A percentile compares a stretch with the other conserved stretches of the same genome.
phyloP scores from a whole-genome alignment of 1,139 yeast genomes.

The Citeromyces hawaiiensis region DNA sequence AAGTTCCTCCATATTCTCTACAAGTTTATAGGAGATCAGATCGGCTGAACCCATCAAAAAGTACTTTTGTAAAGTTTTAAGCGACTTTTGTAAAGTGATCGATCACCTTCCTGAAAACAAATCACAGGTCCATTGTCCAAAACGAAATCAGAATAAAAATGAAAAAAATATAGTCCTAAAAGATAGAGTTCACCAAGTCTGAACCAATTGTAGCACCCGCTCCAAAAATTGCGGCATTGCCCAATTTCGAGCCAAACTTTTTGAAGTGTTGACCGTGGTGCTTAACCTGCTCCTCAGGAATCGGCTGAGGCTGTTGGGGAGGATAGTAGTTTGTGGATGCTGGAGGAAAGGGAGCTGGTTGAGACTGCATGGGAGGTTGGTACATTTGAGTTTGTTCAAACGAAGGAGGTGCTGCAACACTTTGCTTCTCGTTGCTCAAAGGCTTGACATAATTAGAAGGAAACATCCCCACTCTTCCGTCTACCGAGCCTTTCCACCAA shows the following conservation, averaged over 20 bases:
- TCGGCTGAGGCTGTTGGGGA: slow-evolving; percentile 1
- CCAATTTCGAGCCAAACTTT: slow-evolving; percentile 72
- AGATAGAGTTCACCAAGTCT: slow-evolving; percentile 74
- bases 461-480: slow-evolving; percentile 63
- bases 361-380: slow-evolving; percentile 11
- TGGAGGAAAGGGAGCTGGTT: not conserved
- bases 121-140: no score
- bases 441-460: slow-evolving; percentile 75
- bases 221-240: slow-evolving; percentile 90
- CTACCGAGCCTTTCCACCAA: slow-evolving; percentile 78
- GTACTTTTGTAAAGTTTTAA: no score
- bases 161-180: slow-evolving; percentile 21
- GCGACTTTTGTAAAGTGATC: no score
- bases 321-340: slow-evolving; percentile 1
- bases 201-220: slow-evolving; percentile 96
- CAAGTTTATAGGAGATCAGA: no score
- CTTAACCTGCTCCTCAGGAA: slow-evolving; percentile 3
- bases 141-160: no score
- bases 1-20: no score
- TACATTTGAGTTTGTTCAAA: slow-evolving; percentile 33
- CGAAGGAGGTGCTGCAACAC: slow-evolving; percentile 32
- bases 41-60: no score
- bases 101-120: no score
- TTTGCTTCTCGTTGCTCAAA: slow-evolving; percentile 14
- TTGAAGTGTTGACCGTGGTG: slow-evolving; percentile 23